A percentile compares a stretch with the other conserved stretches of the same genome.
phyloP scores from a whole-genome alignment of 192 early-diverging fungal species.

The Coemansia sp. region DNA sequence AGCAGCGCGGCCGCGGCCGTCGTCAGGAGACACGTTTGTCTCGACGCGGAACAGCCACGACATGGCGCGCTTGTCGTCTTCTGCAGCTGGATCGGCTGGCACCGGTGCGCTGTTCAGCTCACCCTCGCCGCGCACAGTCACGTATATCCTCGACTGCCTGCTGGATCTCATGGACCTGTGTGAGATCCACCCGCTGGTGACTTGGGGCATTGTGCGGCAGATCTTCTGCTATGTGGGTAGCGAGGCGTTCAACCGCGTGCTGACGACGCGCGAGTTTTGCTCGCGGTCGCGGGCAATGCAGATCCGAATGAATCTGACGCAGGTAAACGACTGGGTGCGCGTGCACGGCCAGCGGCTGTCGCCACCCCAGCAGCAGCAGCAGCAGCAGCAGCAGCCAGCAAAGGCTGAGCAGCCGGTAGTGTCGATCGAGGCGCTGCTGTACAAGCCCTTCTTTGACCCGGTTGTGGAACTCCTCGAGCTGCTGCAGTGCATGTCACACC shows the following conservation, averaged over 20 bases:
- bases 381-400: constrained; percentile 16
- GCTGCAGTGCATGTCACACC: constrained; percentile 72
- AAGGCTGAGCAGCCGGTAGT: neutral
- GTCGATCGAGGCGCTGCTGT: constrained; percentile 28
- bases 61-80: constrained; percentile 2
- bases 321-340: constrained; percentile 83
- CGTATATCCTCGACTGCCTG: constrained; percentile 65
- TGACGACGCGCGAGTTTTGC: constrained; percentile 69
- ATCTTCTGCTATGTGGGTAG: constrained; percentile 73
- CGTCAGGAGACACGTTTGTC: constrained; percentile 51
- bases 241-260: constrained; percentile 83
- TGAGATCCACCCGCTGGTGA: constrained; percentile 72
- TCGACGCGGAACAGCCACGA: constrained; percentile 36
- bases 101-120: constrained; percentile 16
- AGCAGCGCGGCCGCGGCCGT: constrained; percentile 15
- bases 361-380: constrained; percentile 19
- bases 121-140: constrained; percentile 67
- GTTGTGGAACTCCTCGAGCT: constrained; percentile 79
- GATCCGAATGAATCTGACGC: constrained; percentile 78
- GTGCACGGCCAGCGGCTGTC: constrained; percentile 50
- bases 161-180: constrained; percentile 68
- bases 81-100: neutral
- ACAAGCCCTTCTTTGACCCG: constrained; percentile 53
- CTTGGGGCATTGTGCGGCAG: constrained; percentile 70
- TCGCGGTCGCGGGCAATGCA: constrained; percentile 79